These are phyloP conservation scores for Groenewaldozyma salmanticensis DNA, from an alignment of 805 yeast species.

Conservation along the genomic window DNA sequence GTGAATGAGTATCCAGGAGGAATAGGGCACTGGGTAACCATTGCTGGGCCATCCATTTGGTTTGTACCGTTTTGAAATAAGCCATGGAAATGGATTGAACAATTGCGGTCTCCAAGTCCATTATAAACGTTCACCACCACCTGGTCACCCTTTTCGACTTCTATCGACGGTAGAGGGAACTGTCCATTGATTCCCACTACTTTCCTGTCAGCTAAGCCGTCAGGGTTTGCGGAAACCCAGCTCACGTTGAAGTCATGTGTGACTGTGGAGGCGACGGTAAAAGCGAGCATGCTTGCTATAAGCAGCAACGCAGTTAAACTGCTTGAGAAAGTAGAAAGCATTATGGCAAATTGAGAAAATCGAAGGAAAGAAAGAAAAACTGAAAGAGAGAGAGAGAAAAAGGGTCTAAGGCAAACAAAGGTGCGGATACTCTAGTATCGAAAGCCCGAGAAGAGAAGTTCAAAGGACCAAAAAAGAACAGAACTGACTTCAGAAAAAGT, in stretches of 20 bases:
- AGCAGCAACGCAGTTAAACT: neutral
- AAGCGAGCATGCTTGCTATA: neutral
- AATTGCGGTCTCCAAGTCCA: constrained; percentile 55
- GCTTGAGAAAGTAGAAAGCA: neutral
- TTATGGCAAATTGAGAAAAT: too few relatives aligned
- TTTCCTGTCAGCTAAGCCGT: constrained; percentile 38
- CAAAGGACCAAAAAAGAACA: too few relatives aligned
- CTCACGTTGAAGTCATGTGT: constrained; percentile 29
- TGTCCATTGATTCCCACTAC: constrained; percentile 54
- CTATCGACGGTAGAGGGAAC: constrained; percentile 76
- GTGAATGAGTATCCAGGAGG: constrained; percentile 59
- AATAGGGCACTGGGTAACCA: constrained; percentile 81
- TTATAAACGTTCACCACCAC: constrained; percentile 63
- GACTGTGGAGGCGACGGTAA: constrained; percentile 13
- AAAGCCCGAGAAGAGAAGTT: too few relatives aligned
- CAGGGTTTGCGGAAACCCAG: constrained; percentile 37
- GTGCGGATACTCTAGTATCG: too few relatives aligned
- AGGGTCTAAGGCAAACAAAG: too few relatives aligned
- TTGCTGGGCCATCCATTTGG: constrained; percentile 85
- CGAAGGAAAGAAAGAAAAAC: too few relatives aligned
- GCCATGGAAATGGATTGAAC: constrained; percentile 88
- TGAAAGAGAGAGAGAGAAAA: too few relatives aligned
- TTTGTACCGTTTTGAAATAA: constrained; percentile 64
- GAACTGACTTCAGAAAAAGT: too few relatives aligned
- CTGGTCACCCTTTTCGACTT: constrained; percentile 68